phyloP scores from a whole-genome alignment of 768 basidiomycete genomes.

The Naganishia antarctica region DNA sequence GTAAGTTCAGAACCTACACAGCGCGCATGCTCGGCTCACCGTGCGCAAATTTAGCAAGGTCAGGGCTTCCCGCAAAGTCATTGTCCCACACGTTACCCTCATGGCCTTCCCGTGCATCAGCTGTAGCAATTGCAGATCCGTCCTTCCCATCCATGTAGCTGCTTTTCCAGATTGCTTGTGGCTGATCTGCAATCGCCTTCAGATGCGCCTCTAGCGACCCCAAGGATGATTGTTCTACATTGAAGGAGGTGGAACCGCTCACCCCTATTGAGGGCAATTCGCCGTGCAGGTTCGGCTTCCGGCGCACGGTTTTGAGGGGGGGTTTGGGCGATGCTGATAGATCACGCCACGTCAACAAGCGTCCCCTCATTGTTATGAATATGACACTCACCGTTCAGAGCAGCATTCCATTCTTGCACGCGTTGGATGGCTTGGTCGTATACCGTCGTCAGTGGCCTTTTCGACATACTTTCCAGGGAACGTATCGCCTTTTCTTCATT shows the following conservation, averaged over 20 bases:
- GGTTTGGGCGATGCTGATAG: constrained; percentile 48
- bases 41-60: constrained; percentile 74
- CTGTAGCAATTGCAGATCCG: background rate
- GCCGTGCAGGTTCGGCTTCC: constrained; percentile 30
- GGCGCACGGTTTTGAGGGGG: constrained; percentile 38
- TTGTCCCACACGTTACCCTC: constrained; percentile 90
- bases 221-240: constrained; percentile 35
- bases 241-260: background rate
- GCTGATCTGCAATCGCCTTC: constrained; percentile 16
- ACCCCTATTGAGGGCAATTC: constrained; percentile 12
- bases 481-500: background rate
- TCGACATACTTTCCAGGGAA: constrained; percentile 41
- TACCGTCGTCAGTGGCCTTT: constrained; percentile 61
- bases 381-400: constrained; percentile 67
- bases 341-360: constrained; percentile 15
- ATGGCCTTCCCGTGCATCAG: constrained; percentile 24
- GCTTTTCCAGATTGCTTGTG: constrained; percentile 14
- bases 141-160: background rate
- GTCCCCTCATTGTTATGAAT: background rate
- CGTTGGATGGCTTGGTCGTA: constrained; percentile 89
- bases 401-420: constrained; percentile 99
- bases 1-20: background rate
- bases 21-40: constrained; percentile 49
- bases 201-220: constrained; percentile 38
- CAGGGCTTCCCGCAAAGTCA: constrained; percentile 88